These are phyloP conservation scores for Hemileia vastatrix DNA, from an alignment of 1,284 basidiomycete genomes.

Conservation along the genomic window DNA sequence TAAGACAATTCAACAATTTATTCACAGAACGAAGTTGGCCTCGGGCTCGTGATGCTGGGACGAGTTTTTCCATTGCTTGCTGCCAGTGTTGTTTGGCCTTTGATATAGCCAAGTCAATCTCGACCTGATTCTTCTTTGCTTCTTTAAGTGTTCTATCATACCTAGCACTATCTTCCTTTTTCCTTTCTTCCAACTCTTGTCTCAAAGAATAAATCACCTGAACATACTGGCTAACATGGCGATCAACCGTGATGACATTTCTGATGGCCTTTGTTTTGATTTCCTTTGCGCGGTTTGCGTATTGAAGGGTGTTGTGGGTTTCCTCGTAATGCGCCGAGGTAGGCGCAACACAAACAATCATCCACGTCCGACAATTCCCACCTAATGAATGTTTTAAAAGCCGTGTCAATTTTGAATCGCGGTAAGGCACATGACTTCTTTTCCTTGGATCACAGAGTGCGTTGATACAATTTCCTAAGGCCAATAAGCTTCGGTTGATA, in stretches of 20 bases:
- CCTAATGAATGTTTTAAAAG: constrained; percentile 91
- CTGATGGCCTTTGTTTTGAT: constrained; percentile 86
- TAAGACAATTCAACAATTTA: neutral
- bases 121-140: neutral
- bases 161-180: constrained; percentile 3
- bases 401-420: constrained; percentile 92
- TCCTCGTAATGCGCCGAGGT: constrained; percentile 91
- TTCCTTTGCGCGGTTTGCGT: constrained; percentile 89
- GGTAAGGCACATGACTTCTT: constrained; percentile 80
- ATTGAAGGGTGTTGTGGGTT: constrained; percentile 90
- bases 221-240: constrained; percentile 76
- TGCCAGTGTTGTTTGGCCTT: constrained; percentile 16
- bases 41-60: neutral
- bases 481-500: constrained; percentile 92
- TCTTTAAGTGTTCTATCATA: constrained; percentile 10
- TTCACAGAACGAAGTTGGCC: constrained; percentile 3
- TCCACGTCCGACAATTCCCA: constrained; percentile 81
- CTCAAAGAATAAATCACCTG: constrained; percentile 30
- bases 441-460: constrained; percentile 80
- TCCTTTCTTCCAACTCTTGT: constrained; percentile 21
- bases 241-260: constrained; percentile 84
- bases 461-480: constrained; percentile 91
- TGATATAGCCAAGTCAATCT: constrained; percentile 12
- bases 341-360: constrained; percentile 84
- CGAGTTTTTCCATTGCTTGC: constrained; percentile 2